Percentiles rank a stretch among this genome's conserved stretches.
These are phyloP conservation scores for Bacidia gigantensis DNA, from an alignment of 495 filamentous ascomycete genomes.

Conservation along the genomic window DNA sequence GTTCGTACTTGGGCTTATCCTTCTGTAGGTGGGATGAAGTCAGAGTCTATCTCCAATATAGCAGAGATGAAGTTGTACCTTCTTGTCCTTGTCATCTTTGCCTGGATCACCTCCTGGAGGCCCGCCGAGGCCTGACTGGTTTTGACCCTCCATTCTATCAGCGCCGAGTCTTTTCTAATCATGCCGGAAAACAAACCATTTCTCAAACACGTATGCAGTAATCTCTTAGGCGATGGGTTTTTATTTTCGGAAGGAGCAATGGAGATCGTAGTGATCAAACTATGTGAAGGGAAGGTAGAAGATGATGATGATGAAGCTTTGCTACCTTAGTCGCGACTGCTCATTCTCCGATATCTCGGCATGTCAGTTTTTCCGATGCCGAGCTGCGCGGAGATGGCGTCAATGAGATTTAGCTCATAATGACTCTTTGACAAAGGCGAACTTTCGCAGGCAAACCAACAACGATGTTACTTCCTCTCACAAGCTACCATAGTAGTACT, in stretches of 20 bases:
- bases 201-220: background rate
- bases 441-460: no score
- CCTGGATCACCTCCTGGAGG: slow-evolving; percentile 52
- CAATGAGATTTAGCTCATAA: background rate
- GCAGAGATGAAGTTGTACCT: slow-evolving; percentile 44
- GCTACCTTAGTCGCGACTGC: background rate
- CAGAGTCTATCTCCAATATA: slow-evolving; percentile 2
- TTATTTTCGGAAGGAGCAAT: no score
- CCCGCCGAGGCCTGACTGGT: slow-evolving; percentile 75
- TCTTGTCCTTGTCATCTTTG: slow-evolving; percentile 84
- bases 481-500: background rate
- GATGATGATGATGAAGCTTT: slow-evolving; percentile 2
- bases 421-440: no score
- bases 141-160: slow-evolving; percentile 47
- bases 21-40: slow-evolving; percentile 46
- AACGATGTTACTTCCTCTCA: background rate
- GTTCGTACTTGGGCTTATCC: slow-evolving; percentile 99
- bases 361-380: background rate
- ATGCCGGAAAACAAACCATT: background rate
- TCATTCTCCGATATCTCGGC: background rate
- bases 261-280: no score
- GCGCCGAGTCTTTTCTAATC: no score
- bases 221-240: no score
- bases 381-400: background rate
- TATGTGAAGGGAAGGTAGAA: background rate